phyloP scores from a whole-genome alignment of 2,329 filamentous ascomycete species.

The Pleurostoma richardsiae region DNA sequence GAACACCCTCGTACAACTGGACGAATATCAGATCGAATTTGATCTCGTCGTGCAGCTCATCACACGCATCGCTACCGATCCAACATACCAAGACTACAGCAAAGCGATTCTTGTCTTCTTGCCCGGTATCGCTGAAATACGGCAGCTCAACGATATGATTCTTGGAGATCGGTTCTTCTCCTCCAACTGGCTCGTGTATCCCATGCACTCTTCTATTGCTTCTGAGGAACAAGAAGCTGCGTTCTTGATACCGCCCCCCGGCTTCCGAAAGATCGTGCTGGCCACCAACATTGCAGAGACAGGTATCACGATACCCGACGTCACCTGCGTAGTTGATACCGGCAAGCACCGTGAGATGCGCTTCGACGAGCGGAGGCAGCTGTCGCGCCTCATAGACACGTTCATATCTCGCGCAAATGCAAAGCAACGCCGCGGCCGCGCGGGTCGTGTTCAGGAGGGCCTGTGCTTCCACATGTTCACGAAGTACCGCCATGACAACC shows the following conservation, averaged over 20 bases:
- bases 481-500: slow-evolving; percentile 75
- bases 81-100: slow-evolving; percentile 66
- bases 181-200: slow-evolving; percentile 77
- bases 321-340: slow-evolving; percentile 94
- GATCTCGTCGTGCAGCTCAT: slow-evolving; percentile 79
- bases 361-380: slow-evolving; percentile 87
- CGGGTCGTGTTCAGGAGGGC: slow-evolving; percentile 90
- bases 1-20: slow-evolving; percentile 68
- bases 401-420: slow-evolving; percentile 96
- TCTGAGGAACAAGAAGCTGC: slow-evolving; percentile 95
- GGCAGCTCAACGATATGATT: slow-evolving; percentile 81
- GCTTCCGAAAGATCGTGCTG: slow-evolving; percentile 86
- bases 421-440: slow-evolving; percentile 88
- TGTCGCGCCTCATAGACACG: slow-evolving; percentile 86
- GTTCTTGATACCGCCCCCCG: slow-evolving; percentile 77
- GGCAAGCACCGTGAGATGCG: slow-evolving; percentile 98
- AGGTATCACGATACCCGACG: slow-evolving; percentile 96
- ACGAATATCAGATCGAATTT: slow-evolving; percentile 91
- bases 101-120: slow-evolving; percentile 92
- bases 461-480: slow-evolving; percentile 96
- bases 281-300: slow-evolving; percentile 98
- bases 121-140: slow-evolving; percentile 89
- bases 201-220: slow-evolving; percentile 89
- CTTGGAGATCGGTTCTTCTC: slow-evolving; percentile 71
- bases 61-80: slow-evolving; percentile 65